A percentile compares a stretch with the other conserved stretches of the same genome.
Conservation (phyloP, 768 basidiomycete genomes). For the Hebeloma cylindrosporum region DNA sequence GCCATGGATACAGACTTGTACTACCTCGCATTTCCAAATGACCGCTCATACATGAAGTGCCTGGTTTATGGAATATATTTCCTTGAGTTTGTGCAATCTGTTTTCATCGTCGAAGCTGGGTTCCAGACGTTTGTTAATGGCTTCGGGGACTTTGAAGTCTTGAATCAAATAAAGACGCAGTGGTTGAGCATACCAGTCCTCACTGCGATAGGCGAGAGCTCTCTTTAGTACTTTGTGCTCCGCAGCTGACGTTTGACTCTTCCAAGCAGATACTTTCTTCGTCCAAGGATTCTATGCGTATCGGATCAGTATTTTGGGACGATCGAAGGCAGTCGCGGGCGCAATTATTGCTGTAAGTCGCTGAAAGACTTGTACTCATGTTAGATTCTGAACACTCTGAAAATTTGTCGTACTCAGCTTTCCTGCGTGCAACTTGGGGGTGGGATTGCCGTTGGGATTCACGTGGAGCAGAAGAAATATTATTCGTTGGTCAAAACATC, state of each 20-base stretch:
- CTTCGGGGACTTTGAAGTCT: slow-evolving; percentile 17
- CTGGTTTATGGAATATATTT: slow-evolving; percentile 17
- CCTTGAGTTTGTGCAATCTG: slow-evolving; percentile 17
- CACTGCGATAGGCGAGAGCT: slow-evolving; percentile 15
- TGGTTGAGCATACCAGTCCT: slow-evolving; percentile 20
- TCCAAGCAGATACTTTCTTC: slow-evolving; percentile 13
- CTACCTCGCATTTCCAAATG: slow-evolving; percentile 24
- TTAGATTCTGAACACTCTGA: background rate
- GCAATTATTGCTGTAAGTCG: slow-evolving; percentile 9
- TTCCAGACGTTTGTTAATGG: slow-evolving; percentile 21
- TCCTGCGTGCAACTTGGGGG: slow-evolving; percentile 8
- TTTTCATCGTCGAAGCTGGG: slow-evolving; percentile 17
- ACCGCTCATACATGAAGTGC: slow-evolving; percentile 10
- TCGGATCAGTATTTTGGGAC: slow-evolving; percentile 7
- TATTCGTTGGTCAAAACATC: slow-evolving; percentile 10
- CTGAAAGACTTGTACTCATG: background rate
- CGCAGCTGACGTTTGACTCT: background rate
- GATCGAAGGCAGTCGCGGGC: slow-evolving; percentile 1
- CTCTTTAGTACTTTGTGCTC: background rate
- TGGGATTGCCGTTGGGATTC: slow-evolving; percentile 11
- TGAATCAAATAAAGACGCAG: slow-evolving; percentile 14
- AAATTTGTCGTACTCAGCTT: background rate
- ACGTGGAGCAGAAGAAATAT: slow-evolving; percentile 13
- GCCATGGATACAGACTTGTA: slow-evolving; percentile 18
- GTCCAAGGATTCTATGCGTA: slow-evolving; percentile 17